Evolutionary conservation across 345 rosid species (phyloP).

Genomic region (Melastoma malabathricum): DNA sequence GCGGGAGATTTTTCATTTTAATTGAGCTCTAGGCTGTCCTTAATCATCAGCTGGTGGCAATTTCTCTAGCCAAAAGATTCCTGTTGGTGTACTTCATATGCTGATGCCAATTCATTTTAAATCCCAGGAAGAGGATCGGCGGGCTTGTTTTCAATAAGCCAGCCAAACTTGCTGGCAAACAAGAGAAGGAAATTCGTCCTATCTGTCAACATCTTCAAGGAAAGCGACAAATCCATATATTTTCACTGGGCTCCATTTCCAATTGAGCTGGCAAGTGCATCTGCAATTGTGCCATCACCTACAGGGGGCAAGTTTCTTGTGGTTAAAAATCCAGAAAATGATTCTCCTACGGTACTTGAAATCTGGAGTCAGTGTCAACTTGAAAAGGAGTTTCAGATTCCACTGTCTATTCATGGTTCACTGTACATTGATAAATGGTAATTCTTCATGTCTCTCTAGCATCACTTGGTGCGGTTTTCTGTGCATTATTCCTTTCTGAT

Average conservation of each 20-base stretch:
- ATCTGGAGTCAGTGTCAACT: conserved; percentile 65
- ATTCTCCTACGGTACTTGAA: conserved; percentile 72
- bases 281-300: conserved; percentile 67
- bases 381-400: conserved; percentile 70
- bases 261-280: conserved; percentile 56
- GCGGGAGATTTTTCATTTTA: too few species aligned
- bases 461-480: background rate
- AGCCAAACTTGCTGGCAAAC: conserved; percentile 67
- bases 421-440: conserved; percentile 87
- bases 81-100: background rate
- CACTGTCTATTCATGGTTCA: conserved; percentile 71
- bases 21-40: too few species aligned
- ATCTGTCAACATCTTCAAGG: conserved; percentile 38
- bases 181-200: conserved; percentile 51
- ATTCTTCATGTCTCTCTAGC: conserved; percentile 1
- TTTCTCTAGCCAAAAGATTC: background rate
- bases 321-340: conserved; percentile 60
- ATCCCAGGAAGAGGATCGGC: conserved; percentile 36
- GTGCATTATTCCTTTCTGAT: background rate
- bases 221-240: conserved; percentile 20
- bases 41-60: background rate
- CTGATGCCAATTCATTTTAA: conserved; percentile 4
- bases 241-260: conserved; percentile 85
- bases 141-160: conserved; percentile 72
- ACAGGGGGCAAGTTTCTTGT: conserved; percentile 74